These are phyloP conservation scores for Cryptosporidium sp. DNA, from an alignment of 169 alveolate species.

Conservation along the genomic window DNA sequence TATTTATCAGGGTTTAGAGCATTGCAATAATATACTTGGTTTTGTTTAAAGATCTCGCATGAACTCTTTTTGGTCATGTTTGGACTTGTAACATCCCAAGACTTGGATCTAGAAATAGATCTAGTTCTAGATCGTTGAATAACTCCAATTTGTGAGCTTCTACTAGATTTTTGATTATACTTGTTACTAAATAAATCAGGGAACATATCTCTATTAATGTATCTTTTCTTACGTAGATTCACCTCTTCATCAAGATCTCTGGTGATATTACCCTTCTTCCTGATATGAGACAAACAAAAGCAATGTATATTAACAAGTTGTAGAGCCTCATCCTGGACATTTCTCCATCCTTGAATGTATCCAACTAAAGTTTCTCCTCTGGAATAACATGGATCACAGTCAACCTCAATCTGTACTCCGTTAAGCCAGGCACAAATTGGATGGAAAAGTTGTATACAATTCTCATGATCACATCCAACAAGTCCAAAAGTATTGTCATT, in stretches of 20 bases:
- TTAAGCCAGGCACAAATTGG: conserved; percentile 65
- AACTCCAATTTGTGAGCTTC: conserved; percentile 50
- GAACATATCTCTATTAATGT: conserved; percentile 50
- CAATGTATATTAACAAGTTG: conserved; percentile 11
- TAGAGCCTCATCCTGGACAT: conserved; percentile 28
- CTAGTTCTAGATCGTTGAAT: conserved; percentile 65
- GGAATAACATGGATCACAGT: conserved; percentile 35
- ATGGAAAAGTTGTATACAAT: conserved; percentile 27
- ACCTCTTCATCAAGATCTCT: conserved; percentile 14
- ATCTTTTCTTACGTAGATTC: conserved; percentile 48
- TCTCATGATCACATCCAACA: conserved; percentile 12
- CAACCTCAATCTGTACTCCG: conserved; percentile 27
- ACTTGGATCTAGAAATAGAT: conserved; percentile 47
- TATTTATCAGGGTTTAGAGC: conserved; percentile 39
- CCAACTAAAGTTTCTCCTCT: conserved; percentile 40
- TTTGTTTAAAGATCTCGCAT: conserved; percentile 21
- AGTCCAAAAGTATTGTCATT: conserved; percentile 54
- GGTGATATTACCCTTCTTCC: neutral
- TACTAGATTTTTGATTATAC: conserved; percentile 26
- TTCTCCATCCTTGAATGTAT: conserved; percentile 27
- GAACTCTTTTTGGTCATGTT: conserved; percentile 3
- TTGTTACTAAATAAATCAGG: conserved; percentile 50
- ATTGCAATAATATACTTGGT: conserved; percentile 26
- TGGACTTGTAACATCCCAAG: conserved; percentile 48
- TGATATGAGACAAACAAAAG: conserved; percentile 24